A percentile compares a stretch with the other conserved stretches of the same genome.
phyloP scores from a whole-genome alignment of 2,329 filamentous ascomycete species.

The Trichoderma simmonsii region DNA sequence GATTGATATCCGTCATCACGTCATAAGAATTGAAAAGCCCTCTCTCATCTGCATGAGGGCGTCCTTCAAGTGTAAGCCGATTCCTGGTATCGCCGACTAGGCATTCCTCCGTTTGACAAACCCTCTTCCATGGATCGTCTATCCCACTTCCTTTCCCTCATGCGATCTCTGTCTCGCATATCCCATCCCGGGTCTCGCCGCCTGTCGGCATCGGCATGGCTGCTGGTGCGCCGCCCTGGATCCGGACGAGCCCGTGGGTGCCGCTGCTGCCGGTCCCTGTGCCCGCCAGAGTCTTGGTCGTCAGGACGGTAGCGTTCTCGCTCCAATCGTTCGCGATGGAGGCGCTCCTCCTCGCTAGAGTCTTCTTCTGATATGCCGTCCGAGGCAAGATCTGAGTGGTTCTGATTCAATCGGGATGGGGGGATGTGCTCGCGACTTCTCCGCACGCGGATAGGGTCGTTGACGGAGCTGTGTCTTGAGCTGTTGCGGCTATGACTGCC shows the following conservation, averaged over 20 bases:
- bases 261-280: conserved; percentile 34
- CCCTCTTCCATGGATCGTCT: conserved; percentile 35
- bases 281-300: conserved; percentile 29
- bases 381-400: conserved; percentile 41
- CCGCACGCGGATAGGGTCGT: conserved; percentile 32
- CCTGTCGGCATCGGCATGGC: conserved; percentile 48
- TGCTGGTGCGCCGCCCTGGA: conserved; percentile 45
- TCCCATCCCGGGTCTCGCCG: conserved; percentile 38
- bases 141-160: conserved; percentile 34
- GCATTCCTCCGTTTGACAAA: conserved; percentile 32
- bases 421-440: conserved; percentile 41
- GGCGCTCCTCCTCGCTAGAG: conserved; percentile 33
- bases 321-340: conserved; percentile 25
- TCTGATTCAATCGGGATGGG: conserved; percentile 40
- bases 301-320: conserved; percentile 34
- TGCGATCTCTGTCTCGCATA: conserved; percentile 29
- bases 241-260: conserved; percentile 41
- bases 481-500: conserved; percentile 36
- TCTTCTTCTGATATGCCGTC: conserved; percentile 36
- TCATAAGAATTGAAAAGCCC: neutral
- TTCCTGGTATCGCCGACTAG: conserved; percentile 40
- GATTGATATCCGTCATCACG: neutral
- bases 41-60: neutral
- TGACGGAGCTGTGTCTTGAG: conserved; percentile 34
- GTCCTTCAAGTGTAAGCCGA: conserved; percentile 26